Percentiles rank a stretch among this genome's conserved stretches.
phyloP scores from a whole-genome alignment of 257 asterid genomes.

The Cordia subcordata region DNA sequence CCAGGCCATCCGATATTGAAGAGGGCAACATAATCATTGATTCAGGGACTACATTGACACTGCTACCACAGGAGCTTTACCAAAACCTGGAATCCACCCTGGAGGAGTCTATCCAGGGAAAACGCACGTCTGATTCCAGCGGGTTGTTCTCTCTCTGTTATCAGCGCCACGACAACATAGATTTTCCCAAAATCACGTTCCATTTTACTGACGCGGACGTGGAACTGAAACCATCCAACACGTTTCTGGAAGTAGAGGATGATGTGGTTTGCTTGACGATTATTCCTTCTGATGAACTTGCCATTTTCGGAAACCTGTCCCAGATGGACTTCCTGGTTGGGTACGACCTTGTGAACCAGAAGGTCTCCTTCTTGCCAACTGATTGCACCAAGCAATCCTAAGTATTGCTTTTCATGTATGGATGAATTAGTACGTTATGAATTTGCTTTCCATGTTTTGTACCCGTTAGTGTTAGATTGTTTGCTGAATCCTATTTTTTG shows the following conservation, averaged over 20 bases:
- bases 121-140: constrained; percentile 4
- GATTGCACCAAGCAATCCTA: constrained; percentile 32
- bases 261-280: constrained; percentile 37
- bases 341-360: constrained; percentile 40
- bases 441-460: neutral
- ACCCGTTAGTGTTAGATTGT: neutral
- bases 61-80: constrained; percentile 27
- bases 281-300: constrained; percentile 16
- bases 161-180: neutral
- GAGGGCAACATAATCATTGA: constrained; percentile 53
- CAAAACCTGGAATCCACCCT: constrained; percentile 15
- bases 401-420: neutral
- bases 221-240: constrained; percentile 18
- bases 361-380: constrained; percentile 28
- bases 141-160: constrained; percentile 33
- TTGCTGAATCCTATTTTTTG: no score
- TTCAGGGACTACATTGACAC: constrained; percentile 56
- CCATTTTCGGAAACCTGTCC: constrained; percentile 45
- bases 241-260: constrained; percentile 33
- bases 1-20: neutral
- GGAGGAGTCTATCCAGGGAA: constrained; percentile 6
- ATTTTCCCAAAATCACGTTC: constrained; percentile 20
- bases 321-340: constrained; percentile 40
- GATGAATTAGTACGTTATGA: neutral
- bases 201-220: constrained; percentile 52